Conservation (phyloP, 148 eudicot genomes). For the Spergularia marina region DNA sequence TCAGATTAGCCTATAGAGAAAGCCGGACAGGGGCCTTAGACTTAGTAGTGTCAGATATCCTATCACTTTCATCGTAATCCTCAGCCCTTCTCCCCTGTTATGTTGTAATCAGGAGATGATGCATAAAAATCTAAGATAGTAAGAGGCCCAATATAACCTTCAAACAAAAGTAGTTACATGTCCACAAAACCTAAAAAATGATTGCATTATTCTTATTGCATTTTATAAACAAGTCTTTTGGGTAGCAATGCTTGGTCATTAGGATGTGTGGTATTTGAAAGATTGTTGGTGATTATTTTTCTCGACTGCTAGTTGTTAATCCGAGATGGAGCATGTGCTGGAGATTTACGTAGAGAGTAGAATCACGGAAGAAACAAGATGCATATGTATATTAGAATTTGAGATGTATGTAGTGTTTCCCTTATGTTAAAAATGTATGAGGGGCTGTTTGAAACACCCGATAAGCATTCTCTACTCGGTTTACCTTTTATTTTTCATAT, state of each 20-base stretch:
- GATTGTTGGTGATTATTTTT: not conserved
- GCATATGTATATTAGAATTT: no score
- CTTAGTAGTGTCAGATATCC: no score
- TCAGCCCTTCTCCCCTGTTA: no score
- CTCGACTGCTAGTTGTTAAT: not conserved
- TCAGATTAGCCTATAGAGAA: no score
- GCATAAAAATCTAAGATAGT: no score
- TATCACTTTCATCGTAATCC: no score
- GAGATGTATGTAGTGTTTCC: no score
- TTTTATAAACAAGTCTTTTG: not conserved
- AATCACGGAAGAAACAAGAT: no score
- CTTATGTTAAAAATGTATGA: no score
- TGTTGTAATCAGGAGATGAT: no score
- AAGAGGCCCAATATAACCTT: not conserved
- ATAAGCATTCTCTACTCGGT: not conserved
- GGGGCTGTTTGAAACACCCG: not conserved
- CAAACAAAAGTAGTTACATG: not conserved
- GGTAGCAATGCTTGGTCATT: not conserved
- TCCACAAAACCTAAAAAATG: constrained; percentile 1
- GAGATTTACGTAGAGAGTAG: no score
- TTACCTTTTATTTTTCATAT: not conserved
- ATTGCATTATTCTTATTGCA: not conserved
- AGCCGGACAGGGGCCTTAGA: no score
- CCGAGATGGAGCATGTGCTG: not conserved
- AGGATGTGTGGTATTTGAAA: not conserved